A percentile compares a stretch with the other conserved stretches of the same genome.
Conservation (phyloP, 768 basidiomycete species). For the Amyloporia xantha region DNA sequence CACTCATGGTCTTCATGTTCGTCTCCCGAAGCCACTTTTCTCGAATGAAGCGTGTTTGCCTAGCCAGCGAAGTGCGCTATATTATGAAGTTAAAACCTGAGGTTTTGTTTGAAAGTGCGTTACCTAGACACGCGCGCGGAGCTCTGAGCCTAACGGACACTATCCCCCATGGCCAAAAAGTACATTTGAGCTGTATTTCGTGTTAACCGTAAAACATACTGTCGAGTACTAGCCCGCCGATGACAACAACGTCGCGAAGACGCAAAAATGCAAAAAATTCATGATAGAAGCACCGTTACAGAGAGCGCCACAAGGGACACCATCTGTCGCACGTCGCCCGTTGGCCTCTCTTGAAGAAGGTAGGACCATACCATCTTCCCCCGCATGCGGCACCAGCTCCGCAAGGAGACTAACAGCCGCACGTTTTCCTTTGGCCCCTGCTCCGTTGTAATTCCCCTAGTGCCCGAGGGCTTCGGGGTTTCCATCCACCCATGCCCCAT, state of each 20-base stretch:
- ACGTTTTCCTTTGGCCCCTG: neutral
- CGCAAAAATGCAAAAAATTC: slow-evolving; percentile 3
- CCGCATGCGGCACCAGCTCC: slow-evolving; percentile 5
- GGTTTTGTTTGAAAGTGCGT: too few relatives aligned
- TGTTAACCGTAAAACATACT: too few relatives aligned
- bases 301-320: neutral
- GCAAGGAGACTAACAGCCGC: slow-evolving; percentile 1
- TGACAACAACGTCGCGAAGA: slow-evolving; percentile 1
- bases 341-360: slow-evolving; percentile 3
- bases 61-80: too few relatives aligned
- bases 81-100: too few relatives aligned
- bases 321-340: slow-evolving; percentile 1
- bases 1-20: too few relatives aligned
- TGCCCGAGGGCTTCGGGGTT: slow-evolving; percentile 13
- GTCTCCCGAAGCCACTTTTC: too few relatives aligned
- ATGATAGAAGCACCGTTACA: neutral
- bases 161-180: too few relatives aligned
- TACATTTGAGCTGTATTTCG: too few relatives aligned
- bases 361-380: slow-evolving; percentile 5
- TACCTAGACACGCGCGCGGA: too few relatives aligned
- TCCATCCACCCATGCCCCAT: slow-evolving; percentile 6
- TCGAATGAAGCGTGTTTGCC: too few relatives aligned
- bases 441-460: slow-evolving; percentile 8
- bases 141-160: too few relatives aligned
- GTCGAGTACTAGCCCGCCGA: too few relatives aligned